Percentiles rank a stretch among this genome's conserved stretches.
Conservation (phyloP, 129 eudicot species). For the Erigeron canadensis region DNA sequence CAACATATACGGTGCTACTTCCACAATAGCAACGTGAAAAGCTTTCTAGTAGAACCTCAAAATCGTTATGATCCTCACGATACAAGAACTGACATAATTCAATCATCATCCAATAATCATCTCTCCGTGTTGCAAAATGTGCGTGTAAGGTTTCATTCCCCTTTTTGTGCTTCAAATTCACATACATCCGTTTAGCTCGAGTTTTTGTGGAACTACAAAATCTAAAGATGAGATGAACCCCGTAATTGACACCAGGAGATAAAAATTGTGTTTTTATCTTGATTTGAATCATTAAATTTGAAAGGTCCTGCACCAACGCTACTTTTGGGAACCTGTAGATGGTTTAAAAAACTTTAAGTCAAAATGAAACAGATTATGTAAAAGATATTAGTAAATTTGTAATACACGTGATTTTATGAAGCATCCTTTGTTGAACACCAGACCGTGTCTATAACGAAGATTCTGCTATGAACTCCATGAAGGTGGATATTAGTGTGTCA, state of each 20-base stretch:
- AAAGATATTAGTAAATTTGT: too few relatives aligned
- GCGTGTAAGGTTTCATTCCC: conserved; percentile 7
- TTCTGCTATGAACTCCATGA: too few relatives aligned
- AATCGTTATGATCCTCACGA: too few relatives aligned
- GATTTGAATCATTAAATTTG: not conserved
- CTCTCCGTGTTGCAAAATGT: not conserved
- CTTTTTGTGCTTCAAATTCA: not conserved
- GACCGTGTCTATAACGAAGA: too few relatives aligned
- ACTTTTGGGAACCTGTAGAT: not conserved
- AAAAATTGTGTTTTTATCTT: not conserved
- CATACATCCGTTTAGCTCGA: not conserved
- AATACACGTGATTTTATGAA: too few relatives aligned
- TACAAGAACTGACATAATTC: too few relatives aligned
- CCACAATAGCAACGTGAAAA: too few relatives aligned
- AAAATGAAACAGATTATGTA: too few relatives aligned
- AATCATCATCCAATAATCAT: not conserved
- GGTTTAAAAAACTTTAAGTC: not conserved
- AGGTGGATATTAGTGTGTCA: too few relatives aligned
- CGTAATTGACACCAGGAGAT: not conserved
- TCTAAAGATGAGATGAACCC: not conserved
- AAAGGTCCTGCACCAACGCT: not conserved
- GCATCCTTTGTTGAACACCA: too few relatives aligned
- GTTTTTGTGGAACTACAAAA: not conserved
- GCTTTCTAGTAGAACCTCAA: too few relatives aligned
- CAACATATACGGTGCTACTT: too few relatives aligned